A percentile compares a stretch with the other conserved stretches of the same genome.
Conservation (phyloP, 306 rosid species). For the Arachis stenosperma region DNA sequence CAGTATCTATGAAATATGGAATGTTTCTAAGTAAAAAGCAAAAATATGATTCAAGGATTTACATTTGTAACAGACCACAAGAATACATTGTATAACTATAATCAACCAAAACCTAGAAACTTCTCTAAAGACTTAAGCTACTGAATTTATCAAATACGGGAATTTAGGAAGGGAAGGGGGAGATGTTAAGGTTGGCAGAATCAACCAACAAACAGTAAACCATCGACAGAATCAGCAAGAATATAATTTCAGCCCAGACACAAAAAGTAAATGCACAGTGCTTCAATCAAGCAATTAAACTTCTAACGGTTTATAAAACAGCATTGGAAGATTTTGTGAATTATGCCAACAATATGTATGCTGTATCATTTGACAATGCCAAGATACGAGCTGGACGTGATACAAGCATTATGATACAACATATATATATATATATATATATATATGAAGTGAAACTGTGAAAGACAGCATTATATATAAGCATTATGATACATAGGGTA, state of each 20-base stretch:
- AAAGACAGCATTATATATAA: neutral
- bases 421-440: neutral
- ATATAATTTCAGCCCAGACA: neutral
- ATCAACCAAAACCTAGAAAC: slow-evolving; percentile 10
- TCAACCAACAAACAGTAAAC: slow-evolving; percentile 19
- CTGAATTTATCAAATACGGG: neutral
- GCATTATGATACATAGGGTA: neutral
- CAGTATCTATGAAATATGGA: neutral
- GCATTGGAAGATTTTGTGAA: neutral
- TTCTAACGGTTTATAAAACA: neutral
- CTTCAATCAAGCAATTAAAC: neutral
- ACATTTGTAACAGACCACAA: neutral
- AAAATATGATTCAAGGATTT: slow-evolving; percentile 15
- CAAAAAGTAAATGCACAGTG: neutral
- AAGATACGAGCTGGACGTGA: neutral
- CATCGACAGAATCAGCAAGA: neutral
- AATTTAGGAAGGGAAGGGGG: neutral
- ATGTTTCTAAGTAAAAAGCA: slow-evolving; percentile 9
- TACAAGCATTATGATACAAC: neutral
- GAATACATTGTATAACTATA: neutral
- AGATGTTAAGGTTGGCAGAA: neutral
- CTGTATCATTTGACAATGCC: slow-evolving; percentile 16
- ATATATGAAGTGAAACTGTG: too few relatives aligned
- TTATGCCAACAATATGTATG: neutral
- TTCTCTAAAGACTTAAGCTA: slow-evolving; percentile 15